Evolutionary conservation across 1,284 basidiomycete species (phyloP).

Genomic region (Sphaerobolus stellatus): DNA sequence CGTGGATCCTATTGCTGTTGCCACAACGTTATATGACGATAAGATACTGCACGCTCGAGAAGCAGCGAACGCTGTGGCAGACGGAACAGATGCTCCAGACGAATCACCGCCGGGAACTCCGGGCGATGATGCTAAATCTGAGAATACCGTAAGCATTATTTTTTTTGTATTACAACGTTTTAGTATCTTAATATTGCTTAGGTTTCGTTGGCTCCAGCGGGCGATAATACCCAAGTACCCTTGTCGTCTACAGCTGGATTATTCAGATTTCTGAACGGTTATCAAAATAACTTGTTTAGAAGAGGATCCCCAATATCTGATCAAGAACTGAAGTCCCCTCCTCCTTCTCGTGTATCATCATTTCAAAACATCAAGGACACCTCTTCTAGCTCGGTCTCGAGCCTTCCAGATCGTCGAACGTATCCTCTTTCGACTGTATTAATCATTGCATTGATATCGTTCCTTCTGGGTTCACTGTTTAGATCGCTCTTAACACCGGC

Average conservation of each 20-base stretch:
- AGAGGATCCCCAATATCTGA: constrained; percentile 4
- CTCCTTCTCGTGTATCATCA: too few species aligned
- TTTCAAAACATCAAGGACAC: too few species aligned
- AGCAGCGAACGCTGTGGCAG: background rate
- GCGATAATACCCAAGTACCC: background rate
- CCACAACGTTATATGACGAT: constrained; percentile 24
- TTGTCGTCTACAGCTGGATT: too few species aligned
- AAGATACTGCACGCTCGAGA: background rate
- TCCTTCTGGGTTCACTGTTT: constrained; percentile 87
- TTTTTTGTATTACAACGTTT: background rate
- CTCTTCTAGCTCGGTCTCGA: too few species aligned
- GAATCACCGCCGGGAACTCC: background rate
- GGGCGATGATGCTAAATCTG: background rate
- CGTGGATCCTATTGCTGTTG: constrained; percentile 60
- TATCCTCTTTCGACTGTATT: constrained; percentile 65
- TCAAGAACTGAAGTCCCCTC: background rate
- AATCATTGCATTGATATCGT: constrained; percentile 81
- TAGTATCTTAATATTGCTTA: too few species aligned
- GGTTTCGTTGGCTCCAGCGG: too few species aligned
- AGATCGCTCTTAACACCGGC: constrained; percentile 84
- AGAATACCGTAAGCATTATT: background rate
- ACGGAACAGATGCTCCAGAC: constrained; percentile 1
- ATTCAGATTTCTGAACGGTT: constrained; percentile 9
- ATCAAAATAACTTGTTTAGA: constrained; percentile 10
- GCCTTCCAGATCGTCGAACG: too few species aligned